Conservation (phyloP, 179 eudicot genomes). For the Heliamphora pulchella region DNA sequence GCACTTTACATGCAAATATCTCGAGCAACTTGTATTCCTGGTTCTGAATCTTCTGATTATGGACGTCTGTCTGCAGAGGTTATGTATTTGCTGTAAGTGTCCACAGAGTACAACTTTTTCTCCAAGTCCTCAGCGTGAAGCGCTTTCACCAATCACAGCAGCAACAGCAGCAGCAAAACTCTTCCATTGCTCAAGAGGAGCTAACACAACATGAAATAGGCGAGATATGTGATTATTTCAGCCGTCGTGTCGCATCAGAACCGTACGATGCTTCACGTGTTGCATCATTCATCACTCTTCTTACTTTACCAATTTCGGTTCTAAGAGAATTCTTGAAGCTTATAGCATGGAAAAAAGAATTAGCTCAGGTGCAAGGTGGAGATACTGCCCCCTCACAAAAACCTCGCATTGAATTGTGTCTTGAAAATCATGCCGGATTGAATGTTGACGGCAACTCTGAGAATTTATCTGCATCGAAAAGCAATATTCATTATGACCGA, state of each 20-base stretch:
- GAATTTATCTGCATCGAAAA: slow-evolving; percentile 63
- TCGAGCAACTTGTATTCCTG: neutral
- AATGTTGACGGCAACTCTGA: slow-evolving; percentile 56
- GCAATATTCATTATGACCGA: slow-evolving; percentile 84
- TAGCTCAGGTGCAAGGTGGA: slow-evolving; percentile 81
- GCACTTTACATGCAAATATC: neutral
- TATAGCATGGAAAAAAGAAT: slow-evolving; percentile 84
- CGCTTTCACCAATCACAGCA: slow-evolving; percentile 79
- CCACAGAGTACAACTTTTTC: slow-evolving; percentile 94
- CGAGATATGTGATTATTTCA: slow-evolving; percentile 91
- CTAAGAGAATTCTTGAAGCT: slow-evolving; percentile 84
- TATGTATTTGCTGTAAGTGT: slow-evolving; percentile 98
- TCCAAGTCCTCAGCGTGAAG: slow-evolving; percentile 89
- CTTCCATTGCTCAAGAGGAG: slow-evolving; percentile 63
- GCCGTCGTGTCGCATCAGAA: slow-evolving; percentile 96
- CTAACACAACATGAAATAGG: slow-evolving; percentile 74
- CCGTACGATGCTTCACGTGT: slow-evolving; percentile 98
- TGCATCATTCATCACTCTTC: slow-evolving; percentile 92
- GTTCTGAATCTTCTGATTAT: neutral
- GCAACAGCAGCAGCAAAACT: slow-evolving; percentile 70
- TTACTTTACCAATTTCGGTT: slow-evolving; percentile 82
- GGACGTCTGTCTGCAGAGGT: slow-evolving; percentile 48
- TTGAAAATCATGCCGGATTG: slow-evolving; percentile 77
- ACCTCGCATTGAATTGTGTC: slow-evolving; percentile 87
- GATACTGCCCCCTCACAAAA: slow-evolving; percentile 80